phyloP scores from a whole-genome alignment of 2,329 filamentous ascomycete genomes.

The Fusarium pseudoanthophilum region DNA sequence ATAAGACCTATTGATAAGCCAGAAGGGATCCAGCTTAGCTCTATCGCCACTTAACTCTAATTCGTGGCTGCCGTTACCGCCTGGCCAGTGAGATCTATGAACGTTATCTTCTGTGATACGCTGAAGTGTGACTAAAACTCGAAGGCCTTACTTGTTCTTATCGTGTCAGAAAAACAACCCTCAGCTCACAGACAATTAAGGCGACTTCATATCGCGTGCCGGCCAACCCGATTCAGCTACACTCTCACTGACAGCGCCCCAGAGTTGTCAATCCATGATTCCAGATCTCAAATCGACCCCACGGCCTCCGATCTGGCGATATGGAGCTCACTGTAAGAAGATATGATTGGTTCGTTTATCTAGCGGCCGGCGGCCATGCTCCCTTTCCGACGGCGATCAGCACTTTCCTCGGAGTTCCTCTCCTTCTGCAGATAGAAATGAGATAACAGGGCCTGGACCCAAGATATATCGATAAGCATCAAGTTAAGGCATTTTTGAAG shows the following conservation, averaged over 20 bases:
- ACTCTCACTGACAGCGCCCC: background rate
- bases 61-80: background rate
- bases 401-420: background rate
- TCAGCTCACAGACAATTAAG: background rate
- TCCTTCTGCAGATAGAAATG: background rate
- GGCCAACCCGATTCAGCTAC: background rate
- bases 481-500: background rate
- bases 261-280: too few species aligned
- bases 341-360: background rate
- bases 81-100: background rate
- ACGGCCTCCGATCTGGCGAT: background rate
- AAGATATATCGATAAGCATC: too few species aligned
- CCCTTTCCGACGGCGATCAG: background rate
- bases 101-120: background rate
- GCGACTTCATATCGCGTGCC: background rate
- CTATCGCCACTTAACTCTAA: background rate
- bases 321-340: background rate
- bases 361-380: background rate
- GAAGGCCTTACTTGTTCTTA: background rate
- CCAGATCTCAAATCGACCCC: background rate
- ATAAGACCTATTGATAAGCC: background rate
- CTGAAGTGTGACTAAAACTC: background rate
- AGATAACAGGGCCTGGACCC: background rate
- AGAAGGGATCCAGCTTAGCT: background rate
- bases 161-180: background rate